A percentile compares a stretch with the other conserved stretches of the same genome.
Conservation (phyloP, 2,329 filamentous ascomycete species). For the Monosporascus sp. region DNA sequence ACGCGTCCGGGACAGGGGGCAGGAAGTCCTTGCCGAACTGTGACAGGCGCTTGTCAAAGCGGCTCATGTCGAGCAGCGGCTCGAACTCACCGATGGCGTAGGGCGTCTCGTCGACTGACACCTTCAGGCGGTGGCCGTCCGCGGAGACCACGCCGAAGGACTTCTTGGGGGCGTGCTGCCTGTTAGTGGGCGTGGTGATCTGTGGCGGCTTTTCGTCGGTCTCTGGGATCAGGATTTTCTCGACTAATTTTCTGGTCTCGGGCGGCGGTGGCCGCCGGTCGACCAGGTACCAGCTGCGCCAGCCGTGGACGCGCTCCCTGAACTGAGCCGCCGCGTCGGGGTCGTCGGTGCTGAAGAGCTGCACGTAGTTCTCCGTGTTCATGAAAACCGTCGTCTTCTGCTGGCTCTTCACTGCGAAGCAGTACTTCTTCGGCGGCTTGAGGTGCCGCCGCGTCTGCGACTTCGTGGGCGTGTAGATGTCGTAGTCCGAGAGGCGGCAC, state of each 20-base stretch:
- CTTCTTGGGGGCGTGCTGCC: constrained; percentile 24
- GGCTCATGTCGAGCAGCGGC: constrained; percentile 59
- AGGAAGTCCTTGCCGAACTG: constrained; percentile 42
- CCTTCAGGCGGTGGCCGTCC: constrained; percentile 30
- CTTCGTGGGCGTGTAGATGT: constrained; percentile 75
- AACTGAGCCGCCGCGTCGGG: constrained; percentile 60
- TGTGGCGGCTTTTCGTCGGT: constrained; percentile 24
- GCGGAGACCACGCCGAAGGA: constrained; percentile 24
- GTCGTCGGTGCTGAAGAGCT: constrained; percentile 85
- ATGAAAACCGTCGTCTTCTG: constrained; percentile 82
- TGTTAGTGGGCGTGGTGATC: constrained; percentile 17
- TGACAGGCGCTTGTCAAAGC: constrained; percentile 49
- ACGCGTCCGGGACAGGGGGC: constrained; percentile 18
- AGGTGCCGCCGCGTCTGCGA: constrained; percentile 64
- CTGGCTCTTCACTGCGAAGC: constrained; percentile 87
- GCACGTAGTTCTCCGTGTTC: constrained; percentile 78
- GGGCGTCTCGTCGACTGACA: constrained; percentile 43
- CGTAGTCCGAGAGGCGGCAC: constrained; percentile 87
- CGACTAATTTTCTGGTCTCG: constrained; percentile 26
- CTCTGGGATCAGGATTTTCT: constrained; percentile 20
- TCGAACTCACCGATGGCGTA: constrained; percentile 64
- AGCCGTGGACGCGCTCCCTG: constrained; percentile 65
- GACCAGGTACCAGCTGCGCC: constrained; percentile 90
- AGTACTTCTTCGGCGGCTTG: constrained; percentile 78
- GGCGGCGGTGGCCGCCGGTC: constrained; percentile 48